Evolutionary conservation across 495 filamentous ascomycete species (phyloP).

Genomic region (Penicillium psychrofluorescens): DNA sequence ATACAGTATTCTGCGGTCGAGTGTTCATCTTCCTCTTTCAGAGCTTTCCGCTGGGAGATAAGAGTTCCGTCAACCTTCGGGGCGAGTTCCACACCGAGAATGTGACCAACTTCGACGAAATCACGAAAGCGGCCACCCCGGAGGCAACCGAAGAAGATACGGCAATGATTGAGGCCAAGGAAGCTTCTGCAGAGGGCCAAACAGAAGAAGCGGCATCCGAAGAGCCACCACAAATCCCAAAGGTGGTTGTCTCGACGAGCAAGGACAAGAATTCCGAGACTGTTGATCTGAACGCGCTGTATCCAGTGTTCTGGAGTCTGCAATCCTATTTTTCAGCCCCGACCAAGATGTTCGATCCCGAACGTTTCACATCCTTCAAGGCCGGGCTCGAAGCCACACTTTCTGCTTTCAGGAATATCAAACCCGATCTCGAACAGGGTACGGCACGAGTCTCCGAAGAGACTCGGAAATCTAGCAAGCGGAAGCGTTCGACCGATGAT

Average conservation of each 20-base stretch:
- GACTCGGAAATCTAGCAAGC: slow-evolving; percentile 55
- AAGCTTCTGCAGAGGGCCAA: slow-evolving; percentile 10
- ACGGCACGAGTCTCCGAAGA: slow-evolving; percentile 52
- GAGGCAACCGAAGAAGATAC: slow-evolving; percentile 22
- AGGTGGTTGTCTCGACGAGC: slow-evolving; percentile 45
- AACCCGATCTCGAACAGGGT: slow-evolving; percentile 53
- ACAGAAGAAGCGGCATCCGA: slow-evolving; percentile 17
- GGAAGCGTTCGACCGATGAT: slow-evolving; percentile 57
- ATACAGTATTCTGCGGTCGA: slow-evolving; percentile 92
- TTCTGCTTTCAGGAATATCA: slow-evolving; percentile 68
- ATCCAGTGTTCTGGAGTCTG: slow-evolving; percentile 89
- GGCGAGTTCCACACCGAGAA: slow-evolving; percentile 97
- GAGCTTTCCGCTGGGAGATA: slow-evolving; percentile 91
- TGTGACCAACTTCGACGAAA: slow-evolving; percentile 75
- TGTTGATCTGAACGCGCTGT: slow-evolving; percentile 65
- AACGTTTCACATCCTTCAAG: slow-evolving; percentile 71
- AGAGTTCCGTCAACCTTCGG: slow-evolving; percentile 91
- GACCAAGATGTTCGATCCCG: slow-evolving; percentile 63
- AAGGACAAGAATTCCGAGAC: slow-evolving; percentile 34
- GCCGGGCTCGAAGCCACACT: slow-evolving; percentile 69
- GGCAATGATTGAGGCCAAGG: slow-evolving; percentile 58
- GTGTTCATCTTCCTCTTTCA: slow-evolving; percentile 98
- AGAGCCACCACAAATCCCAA: slow-evolving; percentile 26
- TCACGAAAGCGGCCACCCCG: slow-evolving; percentile 18
- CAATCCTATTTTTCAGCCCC: slow-evolving; percentile 91